Evolutionary conservation across 2,329 filamentous ascomycete genomes (phyloP).

Genomic region (Trichophyton simii): DNA sequence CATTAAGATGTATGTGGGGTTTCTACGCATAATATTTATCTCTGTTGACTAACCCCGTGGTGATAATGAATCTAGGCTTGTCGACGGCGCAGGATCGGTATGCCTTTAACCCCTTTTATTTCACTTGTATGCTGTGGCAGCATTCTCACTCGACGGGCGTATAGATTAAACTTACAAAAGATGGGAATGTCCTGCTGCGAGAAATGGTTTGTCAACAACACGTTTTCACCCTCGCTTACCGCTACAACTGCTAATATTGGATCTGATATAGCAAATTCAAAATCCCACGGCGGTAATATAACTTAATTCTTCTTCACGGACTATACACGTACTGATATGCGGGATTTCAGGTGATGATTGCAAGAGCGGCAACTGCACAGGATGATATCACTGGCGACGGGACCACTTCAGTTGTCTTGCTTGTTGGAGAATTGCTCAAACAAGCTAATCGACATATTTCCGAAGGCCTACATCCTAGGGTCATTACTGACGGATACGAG

Average conservation of each 20-base stretch:
- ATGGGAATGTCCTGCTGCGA: constrained; percentile 73
- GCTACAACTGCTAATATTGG: neutral
- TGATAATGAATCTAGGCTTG: constrained; percentile 38
- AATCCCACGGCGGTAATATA: constrained; percentile 77
- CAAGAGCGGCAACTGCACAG: constrained; percentile 80
- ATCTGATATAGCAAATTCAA: constrained; percentile 61
- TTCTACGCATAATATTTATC: neutral
- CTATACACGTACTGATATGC: constrained; percentile 4
- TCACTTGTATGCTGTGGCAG: neutral
- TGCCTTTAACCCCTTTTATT: constrained; percentile 15
- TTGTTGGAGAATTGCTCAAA: constrained; percentile 94
- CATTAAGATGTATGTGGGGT: constrained; percentile 67
- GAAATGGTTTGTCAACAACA: constrained; percentile 43
- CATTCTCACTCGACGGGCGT: neutral
- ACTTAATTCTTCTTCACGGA: constrained; percentile 7
- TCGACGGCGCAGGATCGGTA: constrained; percentile 50
- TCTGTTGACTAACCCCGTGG: constrained; percentile 19
- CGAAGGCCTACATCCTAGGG: constrained; percentile 90
- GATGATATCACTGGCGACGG: constrained; percentile 98
- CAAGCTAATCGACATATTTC: constrained; percentile 93
- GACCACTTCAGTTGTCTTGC: constrained; percentile 86
- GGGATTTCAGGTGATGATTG: constrained; percentile 48
- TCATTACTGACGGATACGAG: constrained; percentile 96
- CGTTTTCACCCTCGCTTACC: neutral
- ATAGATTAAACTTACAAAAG: constrained; percentile 96